A percentile compares a stretch with the other conserved stretches of the same genome.
These are phyloP conservation scores for Sporothrix pallida DNA, from an alignment of 2,329 filamentous ascomycete genomes.

Conservation along the genomic window DNA sequence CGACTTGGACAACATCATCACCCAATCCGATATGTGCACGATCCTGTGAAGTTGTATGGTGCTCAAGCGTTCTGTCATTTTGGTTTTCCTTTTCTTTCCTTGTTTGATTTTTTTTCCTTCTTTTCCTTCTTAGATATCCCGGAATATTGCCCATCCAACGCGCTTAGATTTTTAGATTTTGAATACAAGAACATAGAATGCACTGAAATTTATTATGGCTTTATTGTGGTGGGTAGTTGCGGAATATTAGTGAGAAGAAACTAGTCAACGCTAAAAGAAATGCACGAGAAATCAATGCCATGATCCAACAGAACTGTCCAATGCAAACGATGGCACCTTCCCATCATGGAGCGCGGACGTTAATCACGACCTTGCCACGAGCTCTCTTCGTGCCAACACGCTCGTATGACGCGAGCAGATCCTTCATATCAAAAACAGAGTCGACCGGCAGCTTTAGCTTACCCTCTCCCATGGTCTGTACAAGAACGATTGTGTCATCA, in stretches of 20 bases:
- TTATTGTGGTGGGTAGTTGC: no score
- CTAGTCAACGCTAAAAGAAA: not conserved
- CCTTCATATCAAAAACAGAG: constrained; percentile 29
- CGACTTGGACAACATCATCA: not conserved
- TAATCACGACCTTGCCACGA: constrained; percentile 33
- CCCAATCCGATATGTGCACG: not conserved
- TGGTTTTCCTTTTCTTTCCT: not conserved
- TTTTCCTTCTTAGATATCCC: not conserved
- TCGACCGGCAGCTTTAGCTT: constrained; percentile 35
- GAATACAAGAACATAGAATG: no score
- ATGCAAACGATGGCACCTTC: not conserved
- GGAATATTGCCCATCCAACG: no score
- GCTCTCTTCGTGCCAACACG: constrained; percentile 32
- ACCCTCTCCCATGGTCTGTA: constrained; percentile 41
- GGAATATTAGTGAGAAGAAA: no score
- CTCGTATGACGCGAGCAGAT: constrained; percentile 27
- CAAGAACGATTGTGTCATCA: constrained; percentile 39
- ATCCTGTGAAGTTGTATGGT: not conserved
- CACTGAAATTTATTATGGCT: no score
- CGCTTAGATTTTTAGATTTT: no score
- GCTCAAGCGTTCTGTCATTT: not conserved
- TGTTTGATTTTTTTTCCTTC: not conserved
- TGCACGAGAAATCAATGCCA: not conserved
- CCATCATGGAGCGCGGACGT: not conserved
- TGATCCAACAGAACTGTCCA: not conserved